Evolutionary conservation across 139 green algal species (phyloP).

Genomic region (Desmodesmus armatus): DNA sequence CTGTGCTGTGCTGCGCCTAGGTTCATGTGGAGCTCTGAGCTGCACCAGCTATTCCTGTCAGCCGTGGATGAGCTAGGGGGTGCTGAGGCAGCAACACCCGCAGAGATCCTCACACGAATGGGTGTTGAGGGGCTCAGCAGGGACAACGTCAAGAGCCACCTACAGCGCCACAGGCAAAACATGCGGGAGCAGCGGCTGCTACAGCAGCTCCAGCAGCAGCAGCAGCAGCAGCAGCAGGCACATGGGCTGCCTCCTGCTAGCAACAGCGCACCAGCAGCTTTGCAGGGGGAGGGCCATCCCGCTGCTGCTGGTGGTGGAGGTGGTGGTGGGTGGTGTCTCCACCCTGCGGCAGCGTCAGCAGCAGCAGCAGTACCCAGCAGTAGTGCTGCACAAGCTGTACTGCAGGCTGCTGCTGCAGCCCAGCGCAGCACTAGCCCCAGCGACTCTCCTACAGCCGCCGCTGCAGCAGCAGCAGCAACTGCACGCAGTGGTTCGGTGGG

Average conservation of each 20-base stretch:
- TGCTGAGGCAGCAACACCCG: slow-evolving; percentile 3
- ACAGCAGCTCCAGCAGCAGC: slow-evolving; percentile 21
- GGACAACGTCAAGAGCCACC: slow-evolving; percentile 36
- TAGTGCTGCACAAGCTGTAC: not conserved
- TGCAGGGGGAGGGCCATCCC: too few species aligned
- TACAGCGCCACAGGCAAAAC: slow-evolving; percentile 16
- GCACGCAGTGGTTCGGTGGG: too few species aligned
- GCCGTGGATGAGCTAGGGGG: slow-evolving; percentile 27
- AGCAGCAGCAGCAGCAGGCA: not conserved
- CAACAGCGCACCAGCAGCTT: not conserved
- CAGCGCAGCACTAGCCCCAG: not conserved
- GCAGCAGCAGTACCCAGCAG: not conserved
- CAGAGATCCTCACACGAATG: slow-evolving; percentile 7
- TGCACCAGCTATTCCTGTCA: slow-evolving; percentile 6
- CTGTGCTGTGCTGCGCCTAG: too few species aligned
- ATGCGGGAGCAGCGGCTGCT: not conserved
- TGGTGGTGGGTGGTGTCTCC: not conserved
- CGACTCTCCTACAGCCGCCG: not conserved
- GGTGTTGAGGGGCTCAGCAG: not conserved
- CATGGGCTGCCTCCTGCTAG: too few species aligned
- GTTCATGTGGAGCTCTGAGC: not conserved
- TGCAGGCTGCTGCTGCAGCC: not conserved
- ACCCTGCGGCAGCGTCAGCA: not conserved
- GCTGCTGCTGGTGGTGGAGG: not conserved
- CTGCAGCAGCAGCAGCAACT: not conserved